Base-by-base conservation (phyloP, 2,329 filamentous ascomycete genomes). In the Clarireedia monteithiana region DNA sequence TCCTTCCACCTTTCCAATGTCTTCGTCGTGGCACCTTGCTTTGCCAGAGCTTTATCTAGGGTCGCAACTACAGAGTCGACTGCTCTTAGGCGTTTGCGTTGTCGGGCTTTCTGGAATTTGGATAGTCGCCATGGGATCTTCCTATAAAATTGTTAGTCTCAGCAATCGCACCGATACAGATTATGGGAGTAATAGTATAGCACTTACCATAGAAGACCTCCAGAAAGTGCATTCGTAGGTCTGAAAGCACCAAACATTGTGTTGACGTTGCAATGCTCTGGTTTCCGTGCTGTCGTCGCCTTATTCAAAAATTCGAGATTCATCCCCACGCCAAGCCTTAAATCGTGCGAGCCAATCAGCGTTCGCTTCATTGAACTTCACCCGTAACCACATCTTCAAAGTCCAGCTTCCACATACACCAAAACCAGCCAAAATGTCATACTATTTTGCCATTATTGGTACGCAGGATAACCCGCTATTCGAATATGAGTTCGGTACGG, bases 51-150 rank as follows among this genome's bases (percentile, higher is more conserved):
- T 46, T 77, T 80, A 68, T 90, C 88, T 60, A 99, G 74, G 15
- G 89, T 91, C 57, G 87, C 83, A 58, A 99, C 84, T n/a, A 97
- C 85, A 48, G 78, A 79, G 74, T 99, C 94, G 61, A 99, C 91
- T 53, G 86, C 83, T 61, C 88, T 86, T 61, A 96, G 79, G 48
- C 91, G 87, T 71, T 85, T 79, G 62, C 91, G 84, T 67, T 96
- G 91, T 55, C 91, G 86, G 62, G 84, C 82, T 74, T 97, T 97
- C 74, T 96, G 91, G 70, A 89, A 90, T 64, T 83, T 79, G 58
- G 94, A 99, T 69, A 99, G 83, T 60, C 94, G 86, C 91, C 91
- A 99, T 65, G 94, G 94, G 67, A 88, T 91, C 83, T 99, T 99
- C 94, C 89, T 78, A 51, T 42, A 30, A 57, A 34, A 46, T 55